phyloP scores from a whole-genome alignment of 225 moss, liverwort and hornwort species.

The Polytrichum formosum region DNA sequence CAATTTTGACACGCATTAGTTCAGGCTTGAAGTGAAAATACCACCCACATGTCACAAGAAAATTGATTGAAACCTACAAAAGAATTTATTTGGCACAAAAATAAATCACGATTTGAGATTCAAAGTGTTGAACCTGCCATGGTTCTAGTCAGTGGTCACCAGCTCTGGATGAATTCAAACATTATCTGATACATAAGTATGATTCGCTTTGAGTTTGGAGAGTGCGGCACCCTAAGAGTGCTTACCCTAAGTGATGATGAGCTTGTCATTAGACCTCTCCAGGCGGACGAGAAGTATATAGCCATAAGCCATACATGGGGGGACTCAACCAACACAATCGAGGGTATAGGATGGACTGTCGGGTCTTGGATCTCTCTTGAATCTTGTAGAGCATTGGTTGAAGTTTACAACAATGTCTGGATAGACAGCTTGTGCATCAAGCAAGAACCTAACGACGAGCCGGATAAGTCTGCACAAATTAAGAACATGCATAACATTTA shows the following conservation, averaged over 20 bases:
- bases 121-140: too few relatives aligned
- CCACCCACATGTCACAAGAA: too few relatives aligned
- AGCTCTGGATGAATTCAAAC: too few relatives aligned
- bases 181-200: not conserved
- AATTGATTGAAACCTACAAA: too few relatives aligned
- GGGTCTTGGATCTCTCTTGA: conserved; percentile 14
- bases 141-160: too few relatives aligned
- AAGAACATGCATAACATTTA: conserved; percentile 15
- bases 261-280: conserved; percentile 7
- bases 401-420: conserved; percentile 9
- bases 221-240: conserved; percentile 5
- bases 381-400: conserved; percentile 12
- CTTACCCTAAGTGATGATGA: conserved; percentile 1
- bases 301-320: conserved; percentile 17
- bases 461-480: conserved; percentile 6
- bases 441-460: conserved; percentile 2
- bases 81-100: too few relatives aligned
- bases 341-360: conserved; percentile 7
- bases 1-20: too few relatives aligned
- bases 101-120: too few relatives aligned
- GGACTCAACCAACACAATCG: not conserved
- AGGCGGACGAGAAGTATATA: conserved; percentile 1
- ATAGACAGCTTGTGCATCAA: conserved; percentile 28
- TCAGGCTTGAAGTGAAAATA: too few relatives aligned
- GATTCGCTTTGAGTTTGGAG: conserved; percentile 12